Evolutionary conservation across 805 yeast species (phyloP), one percentile per base, ranked within the genome.

Genomic region (Metschnikowia bowlesiae): DNA sequence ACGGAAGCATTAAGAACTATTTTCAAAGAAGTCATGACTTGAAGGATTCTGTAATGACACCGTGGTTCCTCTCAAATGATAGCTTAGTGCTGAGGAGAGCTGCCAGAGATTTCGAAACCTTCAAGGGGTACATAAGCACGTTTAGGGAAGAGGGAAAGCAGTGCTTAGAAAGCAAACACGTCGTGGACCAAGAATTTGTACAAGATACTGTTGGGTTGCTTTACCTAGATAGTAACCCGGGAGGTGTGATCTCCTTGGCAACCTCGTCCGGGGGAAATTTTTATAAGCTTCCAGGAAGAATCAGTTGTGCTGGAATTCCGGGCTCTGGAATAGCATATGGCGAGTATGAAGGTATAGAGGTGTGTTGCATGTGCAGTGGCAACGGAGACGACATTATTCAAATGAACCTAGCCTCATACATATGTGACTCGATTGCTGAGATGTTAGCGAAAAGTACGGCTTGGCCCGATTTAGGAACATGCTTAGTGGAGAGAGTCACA

Each of bases 211-310:
- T 79, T 16, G 83, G 83, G 0, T 53, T 74, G 2, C 57, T 71
- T 4, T 60, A 71, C 2, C 39, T 54, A 28, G 40, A 36, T 26
- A 35, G 14, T 6, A 44, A 35, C 11, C 39, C 39, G 4, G 46
- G 46, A 36, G 39, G 45, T 4, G 22, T 18, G 4, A 39, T 33
- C 26, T 43, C 32, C 14, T 54, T 57, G 32, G 77, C 74, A 0
- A 60, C 75, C 0, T 79, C 83, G 0, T 79, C 83, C 0, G 85
- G 85, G 1, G 85, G 85, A 0, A 75, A 77, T 48, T 66, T 77
- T 51, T 71, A 78, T 59, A 78, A 79, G 52, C 53, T 68, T 1
- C 74, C 75, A 0, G 81, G 82, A 0, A 54, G 85, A 46, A 63
- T 79, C 2, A 82, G 84, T 7, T 80, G 83, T 63, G 81, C 84